A percentile compares a stretch with the other conserved stretches of the same genome.
phyloP scores from a whole-genome alignment of 495 filamentous ascomycete species.

The Penicillium lividum region DNA sequence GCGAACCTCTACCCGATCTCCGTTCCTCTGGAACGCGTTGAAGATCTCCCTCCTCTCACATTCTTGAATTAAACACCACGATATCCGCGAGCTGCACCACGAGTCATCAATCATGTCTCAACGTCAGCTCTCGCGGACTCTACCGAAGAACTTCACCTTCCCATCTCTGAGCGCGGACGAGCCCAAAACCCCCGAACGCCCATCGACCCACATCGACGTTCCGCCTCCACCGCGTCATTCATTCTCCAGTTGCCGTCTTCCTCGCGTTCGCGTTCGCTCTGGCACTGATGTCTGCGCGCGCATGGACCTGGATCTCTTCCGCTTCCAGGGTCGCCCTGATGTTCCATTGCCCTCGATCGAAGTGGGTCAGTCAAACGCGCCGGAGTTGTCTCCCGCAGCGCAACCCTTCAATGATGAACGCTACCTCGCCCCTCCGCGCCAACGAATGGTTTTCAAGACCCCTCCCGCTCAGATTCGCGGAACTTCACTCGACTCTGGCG shows the following conservation, averaged over 20 bases:
- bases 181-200: conserved; percentile 61
- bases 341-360: conserved; percentile 63
- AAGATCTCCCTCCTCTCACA: background rate
- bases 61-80: conserved; percentile 11
- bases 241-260: conserved; percentile 49
- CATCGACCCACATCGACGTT: conserved; percentile 41
- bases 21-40: background rate
- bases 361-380: conserved; percentile 27
- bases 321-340: conserved; percentile 39
- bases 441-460: conserved; percentile 60
- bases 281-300: conserved; percentile 45
- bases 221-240: conserved; percentile 54
- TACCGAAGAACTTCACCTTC: conserved; percentile 66
- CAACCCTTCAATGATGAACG: conserved; percentile 39
- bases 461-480: conserved; percentile 58
- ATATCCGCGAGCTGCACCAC: conserved; percentile 11
- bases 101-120: conserved; percentile 41
- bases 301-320: conserved; percentile 35
- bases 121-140: conserved; percentile 60
- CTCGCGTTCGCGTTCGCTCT: conserved; percentile 46
- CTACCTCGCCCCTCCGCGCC: conserved; percentile 50
- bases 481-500: conserved; percentile 32
- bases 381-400: conserved; percentile 23
- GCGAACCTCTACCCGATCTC: conserved; percentile 11
- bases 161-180: conserved; percentile 52